These are phyloP conservation scores for Leptographium galeiforme DNA, from an alignment of 2,329 filamentous ascomycete species.

Conservation along the genomic window DNA sequence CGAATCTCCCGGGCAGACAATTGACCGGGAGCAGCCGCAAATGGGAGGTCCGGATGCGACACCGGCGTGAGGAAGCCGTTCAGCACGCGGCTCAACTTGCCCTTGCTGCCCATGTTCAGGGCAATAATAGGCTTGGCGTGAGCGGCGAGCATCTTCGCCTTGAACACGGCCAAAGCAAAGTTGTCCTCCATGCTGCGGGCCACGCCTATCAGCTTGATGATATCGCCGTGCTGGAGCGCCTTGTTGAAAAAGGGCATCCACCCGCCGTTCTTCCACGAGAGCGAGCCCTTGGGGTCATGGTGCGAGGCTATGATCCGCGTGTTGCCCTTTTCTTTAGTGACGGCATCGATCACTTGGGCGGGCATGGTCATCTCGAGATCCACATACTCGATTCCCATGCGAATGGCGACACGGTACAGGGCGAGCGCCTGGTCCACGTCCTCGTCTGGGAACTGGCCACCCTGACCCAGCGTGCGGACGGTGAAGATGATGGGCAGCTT, in stretches of 20 bases:
- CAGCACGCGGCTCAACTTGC: conserved; percentile 79
- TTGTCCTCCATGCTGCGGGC: conserved; percentile 73
- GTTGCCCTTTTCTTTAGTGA: conserved; percentile 53
- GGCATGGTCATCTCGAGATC: conserved; percentile 86
- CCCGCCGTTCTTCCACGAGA: conserved; percentile 86
- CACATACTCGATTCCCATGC: conserved; percentile 80
- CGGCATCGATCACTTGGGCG: conserved; percentile 55
- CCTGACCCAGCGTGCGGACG: conserved; percentile 71
- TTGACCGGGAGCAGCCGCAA: conserved; percentile 88
- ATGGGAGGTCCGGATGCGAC: conserved; percentile 75
- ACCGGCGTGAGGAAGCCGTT: conserved; percentile 94
- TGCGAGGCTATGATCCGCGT: conserved; percentile 90
- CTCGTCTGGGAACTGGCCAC: conserved; percentile 73
- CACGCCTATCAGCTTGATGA: conserved; percentile 86
- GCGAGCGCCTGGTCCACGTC: conserved; percentile 55
- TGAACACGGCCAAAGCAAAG: conserved; percentile 71
- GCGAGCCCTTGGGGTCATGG: conserved; percentile 65
- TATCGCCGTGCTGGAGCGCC: conserved; percentile 76
- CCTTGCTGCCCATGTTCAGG: conserved; percentile 84
- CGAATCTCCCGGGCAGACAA: conserved; percentile 83
- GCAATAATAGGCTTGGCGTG: conserved; percentile 79
- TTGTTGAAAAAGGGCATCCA: conserved; percentile 87
- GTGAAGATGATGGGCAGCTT: conserved; percentile 73
- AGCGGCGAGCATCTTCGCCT: conserved; percentile 55
- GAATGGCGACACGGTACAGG: conserved; percentile 66